A percentile compares a stretch with the other conserved stretches of the same genome.
phyloP scores from a whole-genome alignment of 1,284 basidiomycete species.

The Puccinia sorghi region DNA sequence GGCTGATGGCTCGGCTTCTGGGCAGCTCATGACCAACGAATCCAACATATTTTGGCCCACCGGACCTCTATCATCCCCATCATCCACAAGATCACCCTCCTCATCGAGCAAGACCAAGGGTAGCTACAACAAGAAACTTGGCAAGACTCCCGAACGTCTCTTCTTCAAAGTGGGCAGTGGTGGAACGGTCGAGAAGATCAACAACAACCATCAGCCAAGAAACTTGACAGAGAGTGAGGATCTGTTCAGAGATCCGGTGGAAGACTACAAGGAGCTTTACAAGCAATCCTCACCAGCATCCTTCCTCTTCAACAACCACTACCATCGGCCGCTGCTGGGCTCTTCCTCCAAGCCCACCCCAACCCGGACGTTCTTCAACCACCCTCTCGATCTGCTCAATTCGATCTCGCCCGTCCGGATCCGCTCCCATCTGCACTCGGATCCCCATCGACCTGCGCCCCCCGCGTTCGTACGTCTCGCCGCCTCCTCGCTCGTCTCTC shows the following conservation, averaged over 20 bases:
- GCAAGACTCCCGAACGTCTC: background rate
- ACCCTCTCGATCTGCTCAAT: slow-evolving; percentile 5
- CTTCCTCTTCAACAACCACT: slow-evolving; percentile 20
- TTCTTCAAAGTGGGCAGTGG: background rate
- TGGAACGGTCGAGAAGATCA: background rate
- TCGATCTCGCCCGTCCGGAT: slow-evolving; percentile 15
- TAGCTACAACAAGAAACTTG: background rate
- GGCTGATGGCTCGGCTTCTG: background rate
- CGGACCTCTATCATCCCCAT: background rate
- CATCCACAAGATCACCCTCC: slow-evolving; percentile 4
- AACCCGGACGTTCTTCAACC: background rate
- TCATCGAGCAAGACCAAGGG: background rate
- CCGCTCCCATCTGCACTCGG: background rate
- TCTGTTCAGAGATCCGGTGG: slow-evolving; percentile 5
- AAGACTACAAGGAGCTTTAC: slow-evolving; percentile 11
- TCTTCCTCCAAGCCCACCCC: slow-evolving; percentile 8
- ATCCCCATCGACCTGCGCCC: background rate
- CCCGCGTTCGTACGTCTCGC: background rate
- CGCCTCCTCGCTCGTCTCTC: slow-evolving; percentile 9
- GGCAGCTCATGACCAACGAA: slow-evolving; percentile 9
- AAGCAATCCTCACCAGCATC: slow-evolving; percentile 21
- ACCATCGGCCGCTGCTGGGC: background rate
- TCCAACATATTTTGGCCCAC: slow-evolving; percentile 9
- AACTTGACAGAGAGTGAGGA: background rate
- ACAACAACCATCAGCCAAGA: background rate